Evolutionary conservation across 1,139 yeast genomes (phyloP), one percentile per base, ranked within the genome.

Genomic region (Taphrina deformans): DNA sequence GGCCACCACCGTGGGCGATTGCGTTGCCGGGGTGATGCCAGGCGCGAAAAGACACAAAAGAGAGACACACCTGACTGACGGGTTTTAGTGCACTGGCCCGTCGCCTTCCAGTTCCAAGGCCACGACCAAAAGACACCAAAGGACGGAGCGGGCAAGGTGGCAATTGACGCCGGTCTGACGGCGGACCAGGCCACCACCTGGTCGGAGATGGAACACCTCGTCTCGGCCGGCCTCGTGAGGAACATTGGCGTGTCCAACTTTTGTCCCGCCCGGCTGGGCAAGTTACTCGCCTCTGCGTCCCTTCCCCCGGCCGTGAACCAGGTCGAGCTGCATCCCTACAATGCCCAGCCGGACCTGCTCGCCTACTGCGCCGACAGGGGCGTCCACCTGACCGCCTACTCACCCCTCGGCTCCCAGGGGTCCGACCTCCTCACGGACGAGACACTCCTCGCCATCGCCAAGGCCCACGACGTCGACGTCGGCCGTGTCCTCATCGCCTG

Each of bases 161-260:
- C 53, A 9, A 52, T 61, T 23, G 53, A 52, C 21, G 40, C 12
- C 23, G 27, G 31, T 10, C 29, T 61, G 59, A 61, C 65, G 38
- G 35, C 35, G 23, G 59, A 61, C 31, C 65, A 40, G 23, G 29
- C 58, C 21, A 27, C 41, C 69, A 89, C 82, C 69, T 82, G 84
- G 71, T 89, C 89, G 77, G 96, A 89, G 40, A 78, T 78, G 58
- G 86, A 85, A 16, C 82, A 86, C 74, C 85, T 85, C 79, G 82
- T 86, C 71, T 91, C 91, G 66, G 81, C 79, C 65, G 85, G 78
- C 10, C 52, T 55, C 33, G 67, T 66, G 50, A 79, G 76, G 71
- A 80, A 85, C 67, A 85, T 90, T 72, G 97, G 97, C 75, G 78
- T 90, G 66, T 89, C 96, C 70, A 91, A 91, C 81, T 89, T 87